Base-by-base conservation (phyloP, 805 yeast species). In the Candida maris region DNA sequence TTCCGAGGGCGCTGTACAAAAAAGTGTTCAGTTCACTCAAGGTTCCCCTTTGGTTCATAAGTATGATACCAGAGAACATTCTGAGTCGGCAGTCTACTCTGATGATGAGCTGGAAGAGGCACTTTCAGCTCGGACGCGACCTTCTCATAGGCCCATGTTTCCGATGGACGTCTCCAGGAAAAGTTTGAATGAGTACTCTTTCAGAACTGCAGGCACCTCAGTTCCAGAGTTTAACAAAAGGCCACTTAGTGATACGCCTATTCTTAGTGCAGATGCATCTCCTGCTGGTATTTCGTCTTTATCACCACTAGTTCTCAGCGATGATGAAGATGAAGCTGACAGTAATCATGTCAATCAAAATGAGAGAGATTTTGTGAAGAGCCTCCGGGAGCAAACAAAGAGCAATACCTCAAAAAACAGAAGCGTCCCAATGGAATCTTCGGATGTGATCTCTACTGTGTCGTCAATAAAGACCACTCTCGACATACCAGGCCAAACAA, bases 401-500 rank as follows among this genome's bases (percentile, higher is more conserved):
- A 54, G 50, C n/a, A 59, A 64, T 18, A 49, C 56, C 10, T 16
- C 31, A 10, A 27, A 34, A 21, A 45, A 51, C 23, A 55, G 54
- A 46, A 63, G 30, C 13, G 29, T 46, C 9, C 36, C 48, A 17
- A 19, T 23, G 3, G 12, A 16, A 17, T 21, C 31, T 12, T 28
- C 31, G n/a, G 18, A 7, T 18, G 21, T 21, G 13, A 28, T 12
- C 9, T 28, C 31, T 7, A 12, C 9, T 7, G n/a, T 28, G 14
- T 16, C 27, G 8, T 17, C 39, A 13, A 30, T 42, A 16, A 48
- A 46, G 34, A 85, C 95, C 6, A 86, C 96, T 0, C 71, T 89
- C 31, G 95, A 88, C 55, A 85, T 91, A 5, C 96, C 97, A 0
- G 97, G 97, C 1, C 82, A 87, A 43, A 88, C 97, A 0, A 75